phyloP scores from a whole-genome alignment of 2,329 filamentous ascomycete species.

The Colletotrichum graminicola region DNA sequence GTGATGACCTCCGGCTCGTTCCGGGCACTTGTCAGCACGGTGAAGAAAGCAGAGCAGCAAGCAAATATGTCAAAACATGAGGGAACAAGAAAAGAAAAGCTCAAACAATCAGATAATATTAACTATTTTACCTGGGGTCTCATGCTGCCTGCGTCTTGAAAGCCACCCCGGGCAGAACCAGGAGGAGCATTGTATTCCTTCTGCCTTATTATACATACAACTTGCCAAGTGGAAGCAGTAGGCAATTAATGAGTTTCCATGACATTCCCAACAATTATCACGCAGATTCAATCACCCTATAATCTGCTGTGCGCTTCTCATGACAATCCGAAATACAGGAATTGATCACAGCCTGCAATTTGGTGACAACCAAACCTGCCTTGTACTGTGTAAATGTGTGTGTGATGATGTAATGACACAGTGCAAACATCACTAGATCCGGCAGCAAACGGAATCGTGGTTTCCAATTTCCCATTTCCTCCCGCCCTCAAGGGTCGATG shows the following conservation, averaged over 20 bases:
- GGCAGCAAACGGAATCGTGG: background rate
- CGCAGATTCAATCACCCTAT: background rate
- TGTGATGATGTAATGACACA: background rate
- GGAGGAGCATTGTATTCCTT: background rate
- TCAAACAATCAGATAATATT: background rate
- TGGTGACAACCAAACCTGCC: too few relatives aligned
- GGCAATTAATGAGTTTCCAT: background rate
- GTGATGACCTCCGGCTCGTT: conserved; percentile 6
- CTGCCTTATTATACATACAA: background rate
- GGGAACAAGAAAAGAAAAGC: too few relatives aligned
- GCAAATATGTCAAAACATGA: background rate
- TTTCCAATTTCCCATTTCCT: background rate
- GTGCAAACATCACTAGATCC: background rate
- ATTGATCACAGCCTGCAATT: background rate
- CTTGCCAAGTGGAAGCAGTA: background rate
- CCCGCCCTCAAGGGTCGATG: background rate
- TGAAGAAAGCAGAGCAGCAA: background rate
- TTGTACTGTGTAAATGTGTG: background rate
- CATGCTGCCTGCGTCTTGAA: background rate
- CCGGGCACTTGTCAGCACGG: background rate
- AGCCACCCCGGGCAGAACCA: background rate
- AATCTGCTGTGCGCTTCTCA: background rate
- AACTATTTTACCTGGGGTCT: background rate
- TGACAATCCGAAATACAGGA: background rate
- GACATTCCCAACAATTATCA: background rate